A percentile compares a stretch with the other conserved stretches of the same genome.
Conservation (phyloP, 306 rosid species). For the Elaeagnus macrophylla region DNA sequence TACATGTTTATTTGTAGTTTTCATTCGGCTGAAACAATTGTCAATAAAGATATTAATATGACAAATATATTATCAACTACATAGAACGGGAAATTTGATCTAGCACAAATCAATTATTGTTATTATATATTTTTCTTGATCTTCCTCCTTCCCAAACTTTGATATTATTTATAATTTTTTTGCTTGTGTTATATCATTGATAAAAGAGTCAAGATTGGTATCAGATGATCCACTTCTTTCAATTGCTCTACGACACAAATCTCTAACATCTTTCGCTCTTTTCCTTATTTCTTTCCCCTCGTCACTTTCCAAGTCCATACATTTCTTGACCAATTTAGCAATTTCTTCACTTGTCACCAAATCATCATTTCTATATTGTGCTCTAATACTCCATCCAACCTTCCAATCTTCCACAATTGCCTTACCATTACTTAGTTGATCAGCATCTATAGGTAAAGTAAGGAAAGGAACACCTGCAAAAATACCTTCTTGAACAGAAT, state of each 20-base stretch:
- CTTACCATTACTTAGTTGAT: slow-evolving; percentile 33
- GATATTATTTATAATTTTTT: too few relatives aligned
- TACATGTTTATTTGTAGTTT: too few relatives aligned
- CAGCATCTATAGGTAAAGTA: slow-evolving; percentile 38
- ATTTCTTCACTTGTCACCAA: slow-evolving; percentile 34
- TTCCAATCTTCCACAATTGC: slow-evolving; percentile 47
- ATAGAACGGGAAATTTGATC: too few relatives aligned
- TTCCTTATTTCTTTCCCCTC: slow-evolving; percentile 30
- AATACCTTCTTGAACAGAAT: slow-evolving; percentile 38
- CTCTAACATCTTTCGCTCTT: slow-evolving; percentile 25
- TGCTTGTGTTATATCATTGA: slow-evolving; percentile 13
- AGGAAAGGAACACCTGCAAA: slow-evolving; percentile 51
- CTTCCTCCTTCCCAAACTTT: too few relatives aligned
- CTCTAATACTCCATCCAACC: slow-evolving; percentile 43
- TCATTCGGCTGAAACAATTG: too few relatives aligned
- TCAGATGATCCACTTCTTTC: slow-evolving; percentile 33
- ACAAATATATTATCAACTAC: too few relatives aligned
- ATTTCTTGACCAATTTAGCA: slow-evolving; percentile 22
- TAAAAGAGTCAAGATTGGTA: slow-evolving; percentile 21
- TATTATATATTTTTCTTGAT: too few relatives aligned
- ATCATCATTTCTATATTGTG: slow-evolving; percentile 11
- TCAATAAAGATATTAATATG: too few relatives aligned
- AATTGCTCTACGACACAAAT: slow-evolving; percentile 22
- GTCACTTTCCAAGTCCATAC: slow-evolving; percentile 31
- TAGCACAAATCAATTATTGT: too few relatives aligned